Evolutionary conservation across 139 green algal genomes (phyloP).

Genomic region (Volvox reticuliferus): DNA sequence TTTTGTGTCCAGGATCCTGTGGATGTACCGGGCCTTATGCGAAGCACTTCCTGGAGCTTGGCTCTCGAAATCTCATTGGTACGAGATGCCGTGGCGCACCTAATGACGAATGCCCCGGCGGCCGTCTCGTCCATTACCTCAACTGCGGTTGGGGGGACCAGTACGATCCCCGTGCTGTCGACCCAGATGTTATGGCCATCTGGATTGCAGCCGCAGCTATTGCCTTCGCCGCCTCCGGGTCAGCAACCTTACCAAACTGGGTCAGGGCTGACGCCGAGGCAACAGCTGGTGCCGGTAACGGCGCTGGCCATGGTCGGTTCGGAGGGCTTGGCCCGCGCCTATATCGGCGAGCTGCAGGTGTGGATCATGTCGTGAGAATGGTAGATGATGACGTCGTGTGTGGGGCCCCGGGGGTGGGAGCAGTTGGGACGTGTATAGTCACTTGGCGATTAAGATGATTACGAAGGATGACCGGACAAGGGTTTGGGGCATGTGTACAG

Average conservation of each 20-base stretch:
- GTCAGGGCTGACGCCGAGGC: neutral
- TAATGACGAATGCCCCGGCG: neutral
- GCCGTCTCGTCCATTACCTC: neutral
- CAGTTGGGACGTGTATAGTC: too few relatives aligned
- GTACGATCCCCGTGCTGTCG: neutral
- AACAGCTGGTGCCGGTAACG: neutral
- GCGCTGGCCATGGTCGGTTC: neutral
- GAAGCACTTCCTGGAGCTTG: conserved; percentile 48
- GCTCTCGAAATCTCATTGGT: conserved; percentile 54
- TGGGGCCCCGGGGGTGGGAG: too few relatives aligned
- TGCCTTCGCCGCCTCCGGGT: neutral
- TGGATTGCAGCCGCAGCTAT: neutral
- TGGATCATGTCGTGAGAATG: neutral
- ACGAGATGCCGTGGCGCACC: conserved; percentile 28
- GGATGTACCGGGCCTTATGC: conserved; percentile 56
- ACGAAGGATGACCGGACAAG: too few relatives aligned
- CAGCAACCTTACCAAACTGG: neutral
- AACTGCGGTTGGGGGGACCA: too few relatives aligned
- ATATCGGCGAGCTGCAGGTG: conserved; percentile 63
- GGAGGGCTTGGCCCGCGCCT: conserved; percentile 39
- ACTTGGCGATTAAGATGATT: too few relatives aligned
- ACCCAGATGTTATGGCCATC: too few relatives aligned
- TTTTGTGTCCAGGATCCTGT: conserved; percentile 60
- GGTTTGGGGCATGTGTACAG: too few relatives aligned
- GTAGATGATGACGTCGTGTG: too few relatives aligned